Evolutionary conservation across 495 filamentous ascomycete species (phyloP).

Genomic region (Achaetomiella virescens): DNA sequence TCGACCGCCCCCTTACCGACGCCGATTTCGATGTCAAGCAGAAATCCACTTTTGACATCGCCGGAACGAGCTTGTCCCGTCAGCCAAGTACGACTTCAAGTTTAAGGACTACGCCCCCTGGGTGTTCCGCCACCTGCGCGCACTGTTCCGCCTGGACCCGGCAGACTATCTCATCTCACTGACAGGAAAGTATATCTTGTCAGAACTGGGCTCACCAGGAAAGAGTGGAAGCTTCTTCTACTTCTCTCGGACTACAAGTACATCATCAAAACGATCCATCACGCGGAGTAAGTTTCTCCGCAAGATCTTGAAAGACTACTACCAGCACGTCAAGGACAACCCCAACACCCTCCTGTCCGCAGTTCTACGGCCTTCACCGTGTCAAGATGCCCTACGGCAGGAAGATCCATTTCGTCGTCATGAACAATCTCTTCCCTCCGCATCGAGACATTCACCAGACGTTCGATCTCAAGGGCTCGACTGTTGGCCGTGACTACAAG

Average conservation of each 20-base stretch:
- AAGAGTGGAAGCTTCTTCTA: slow-evolving; percentile 99
- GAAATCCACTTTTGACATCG: slow-evolving; percentile 99
- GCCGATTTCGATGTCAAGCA: slow-evolving; percentile 87
- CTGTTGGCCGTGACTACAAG: slow-evolving; percentile 81
- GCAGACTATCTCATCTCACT: slow-evolving; percentile 98
- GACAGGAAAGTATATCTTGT: slow-evolving; percentile 97
- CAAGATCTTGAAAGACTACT: slow-evolving; percentile 89
- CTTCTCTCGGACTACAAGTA: slow-evolving; percentile 99
- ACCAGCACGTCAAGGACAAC: slow-evolving; percentile 84
- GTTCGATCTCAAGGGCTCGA: slow-evolving; percentile 97
- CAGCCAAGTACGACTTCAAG: slow-evolving; percentile 99
- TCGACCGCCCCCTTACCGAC: slow-evolving; percentile 80
- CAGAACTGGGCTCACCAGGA: slow-evolving; percentile 91
- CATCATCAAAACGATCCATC: slow-evolving; percentile 99
- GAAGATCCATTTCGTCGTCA: slow-evolving; percentile 99
- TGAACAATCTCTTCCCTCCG: slow-evolving; percentile 99
- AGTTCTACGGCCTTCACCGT: slow-evolving; percentile 95
- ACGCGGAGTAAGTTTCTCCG: slow-evolving; percentile 86
- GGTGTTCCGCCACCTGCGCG: slow-evolving; percentile 92
- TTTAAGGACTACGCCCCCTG: slow-evolving; percentile 99
- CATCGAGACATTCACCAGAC: slow-evolving; percentile 96
- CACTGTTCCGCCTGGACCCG: slow-evolving; percentile 85
- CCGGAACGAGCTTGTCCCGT: slow-evolving; percentile 93
- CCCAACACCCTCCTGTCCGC: slow-evolving; percentile 94
- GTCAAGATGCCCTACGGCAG: slow-evolving; percentile 98